A percentile compares a stretch with the other conserved stretches of the same genome.
phyloP scores from a whole-genome alignment of 73 alveolate genomes.

The Paramecium pentaurelia region DNA sequence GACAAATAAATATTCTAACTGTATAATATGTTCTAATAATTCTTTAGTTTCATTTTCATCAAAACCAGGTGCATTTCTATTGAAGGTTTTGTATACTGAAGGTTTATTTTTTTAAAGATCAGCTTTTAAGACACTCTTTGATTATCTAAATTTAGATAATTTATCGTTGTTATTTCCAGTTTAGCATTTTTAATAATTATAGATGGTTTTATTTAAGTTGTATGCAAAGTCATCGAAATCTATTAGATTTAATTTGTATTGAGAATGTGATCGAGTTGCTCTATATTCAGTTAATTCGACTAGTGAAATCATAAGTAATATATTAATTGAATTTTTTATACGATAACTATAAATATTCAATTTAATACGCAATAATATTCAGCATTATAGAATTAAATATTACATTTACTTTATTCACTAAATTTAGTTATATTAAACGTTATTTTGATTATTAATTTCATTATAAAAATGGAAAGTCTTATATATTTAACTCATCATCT shows the following conservation, averaged over 20 bases:
- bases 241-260: background rate
- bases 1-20: background rate
- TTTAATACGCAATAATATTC: background rate
- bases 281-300: background rate
- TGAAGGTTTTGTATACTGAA: background rate
- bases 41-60: slow-evolving; percentile 9
- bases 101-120: background rate
- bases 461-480: slow-evolving; percentile 24
- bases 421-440: background rate
- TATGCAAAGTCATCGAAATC: slow-evolving; percentile 23
- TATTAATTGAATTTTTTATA: background rate
- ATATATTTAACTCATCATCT: background rate
- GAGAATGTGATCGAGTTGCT: background rate
- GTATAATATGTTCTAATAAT: background rate
- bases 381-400: background rate
- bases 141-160: background rate
- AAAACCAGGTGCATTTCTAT: background rate
- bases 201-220: background rate
- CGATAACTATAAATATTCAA: background rate
- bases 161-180: background rate
- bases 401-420: background rate
- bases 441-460: background rate
- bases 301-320: background rate
- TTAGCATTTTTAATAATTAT: background rate
- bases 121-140: background rate